phyloP scores from a whole-genome alignment of 2,329 filamentous ascomycete genomes.

The Penicillium decumbens region DNA sequence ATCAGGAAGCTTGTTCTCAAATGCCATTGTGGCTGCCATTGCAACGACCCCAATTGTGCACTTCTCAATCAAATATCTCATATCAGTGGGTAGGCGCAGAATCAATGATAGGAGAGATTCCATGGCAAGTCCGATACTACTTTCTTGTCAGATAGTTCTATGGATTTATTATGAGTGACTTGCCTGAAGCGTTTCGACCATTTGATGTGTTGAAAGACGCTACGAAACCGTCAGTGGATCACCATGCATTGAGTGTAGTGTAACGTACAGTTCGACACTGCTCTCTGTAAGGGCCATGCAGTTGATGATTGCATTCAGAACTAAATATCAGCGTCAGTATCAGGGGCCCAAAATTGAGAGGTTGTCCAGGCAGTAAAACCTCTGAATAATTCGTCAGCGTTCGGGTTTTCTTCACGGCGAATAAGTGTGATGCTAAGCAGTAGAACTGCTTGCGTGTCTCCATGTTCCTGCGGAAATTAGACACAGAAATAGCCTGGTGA shows the following conservation, averaged over 20 bases:
- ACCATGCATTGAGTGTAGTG: background rate
- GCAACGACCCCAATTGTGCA: constrained; percentile 64
- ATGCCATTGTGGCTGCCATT: constrained; percentile 39
- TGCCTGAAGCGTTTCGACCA: constrained; percentile 57
- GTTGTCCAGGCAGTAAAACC: constrained; percentile 28
- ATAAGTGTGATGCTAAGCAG: constrained; percentile 62
- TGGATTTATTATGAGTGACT: background rate
- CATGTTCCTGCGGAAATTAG: constrained; percentile 30
- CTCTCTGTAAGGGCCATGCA: constrained; percentile 56
- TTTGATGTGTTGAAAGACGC: constrained; percentile 62
- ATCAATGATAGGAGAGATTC: constrained; percentile 59
- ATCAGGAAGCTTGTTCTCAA: constrained; percentile 43
- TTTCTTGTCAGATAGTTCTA: background rate
- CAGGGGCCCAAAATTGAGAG: background rate
- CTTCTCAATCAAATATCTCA: constrained; percentile 62
- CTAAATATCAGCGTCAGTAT: constrained; percentile 28
- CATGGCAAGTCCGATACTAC: constrained; percentile 18
- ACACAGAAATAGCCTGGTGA: background rate
- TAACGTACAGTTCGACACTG: constrained; percentile 56
- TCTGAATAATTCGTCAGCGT: constrained; percentile 40
- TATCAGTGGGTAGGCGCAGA: constrained; percentile 50
- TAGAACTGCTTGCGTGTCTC: constrained; percentile 60
- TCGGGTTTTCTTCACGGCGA: constrained; percentile 28
- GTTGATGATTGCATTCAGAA: constrained; percentile 59
- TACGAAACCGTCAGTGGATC: constrained; percentile 9